Evolutionary conservation across 176 grass and related monocot species (phyloP).

Genomic region (Avena eriantha): DNA sequence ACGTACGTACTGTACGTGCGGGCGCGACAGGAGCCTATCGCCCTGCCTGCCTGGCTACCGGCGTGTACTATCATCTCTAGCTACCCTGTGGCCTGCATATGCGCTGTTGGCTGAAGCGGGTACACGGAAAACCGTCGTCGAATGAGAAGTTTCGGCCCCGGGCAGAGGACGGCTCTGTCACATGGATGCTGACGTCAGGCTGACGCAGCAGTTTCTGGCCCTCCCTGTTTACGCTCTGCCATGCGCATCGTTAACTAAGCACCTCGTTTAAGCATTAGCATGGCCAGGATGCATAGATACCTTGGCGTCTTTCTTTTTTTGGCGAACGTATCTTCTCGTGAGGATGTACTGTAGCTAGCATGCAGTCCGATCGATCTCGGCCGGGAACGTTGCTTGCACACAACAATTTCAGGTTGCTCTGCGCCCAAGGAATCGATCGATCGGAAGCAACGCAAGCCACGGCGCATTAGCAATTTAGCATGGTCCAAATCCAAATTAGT

Average conservation of each 20-base stretch:
- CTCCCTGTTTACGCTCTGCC: no score
- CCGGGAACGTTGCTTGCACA: slow-evolving; percentile 60
- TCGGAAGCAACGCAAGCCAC: not conserved
- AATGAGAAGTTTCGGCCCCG: not conserved
- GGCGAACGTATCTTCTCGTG: no score
- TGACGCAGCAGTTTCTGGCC: no score
- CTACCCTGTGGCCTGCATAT: not conserved
- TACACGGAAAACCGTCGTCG: not conserved
- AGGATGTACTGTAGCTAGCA: no score
- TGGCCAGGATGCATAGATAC: no score
- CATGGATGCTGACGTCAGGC: no score
- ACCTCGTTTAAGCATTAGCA: no score
- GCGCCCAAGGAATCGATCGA: slow-evolving; percentile 10
- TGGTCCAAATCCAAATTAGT: not conserved
- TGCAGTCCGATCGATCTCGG: not conserved
- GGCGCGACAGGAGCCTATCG: not conserved
- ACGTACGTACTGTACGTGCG: not conserved
- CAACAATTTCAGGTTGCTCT: slow-evolving; percentile 31
- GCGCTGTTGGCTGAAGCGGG: not conserved
- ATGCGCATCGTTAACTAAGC: no score
- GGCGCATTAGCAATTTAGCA: not conserved
- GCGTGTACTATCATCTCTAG: no score
- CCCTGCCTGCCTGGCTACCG: no score
- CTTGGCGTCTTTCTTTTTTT: no score
- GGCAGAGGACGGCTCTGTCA: no score